Base-by-base conservation (phyloP, 257 asterid species). In the Primulina eburnea region DNA sequence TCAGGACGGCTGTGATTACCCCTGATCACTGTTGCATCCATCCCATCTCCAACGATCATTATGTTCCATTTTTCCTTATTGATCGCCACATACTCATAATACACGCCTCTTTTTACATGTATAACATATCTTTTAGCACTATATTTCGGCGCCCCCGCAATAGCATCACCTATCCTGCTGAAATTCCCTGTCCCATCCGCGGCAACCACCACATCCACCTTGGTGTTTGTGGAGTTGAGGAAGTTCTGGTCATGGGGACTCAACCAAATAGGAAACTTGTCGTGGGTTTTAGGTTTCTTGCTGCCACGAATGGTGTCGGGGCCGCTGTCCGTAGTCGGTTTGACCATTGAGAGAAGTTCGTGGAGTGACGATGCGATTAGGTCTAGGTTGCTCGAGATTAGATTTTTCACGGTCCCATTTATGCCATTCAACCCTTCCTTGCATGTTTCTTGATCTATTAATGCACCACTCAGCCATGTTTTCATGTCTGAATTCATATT, bases 21-120 rank as follows among this genome's bases (percentile, higher is more conserved):
- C 4, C 86, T 59, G 52, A 88, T 76, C 26, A 88, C 70, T 0
- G 95, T 86, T 32, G 12, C 87, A 65, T 83, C 75, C 9, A 81
- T 64, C 7, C 90, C 95, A 43, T 88, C 95, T 67, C 95, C 95
- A 2, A 88, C 65, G 84, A 88, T 71, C 88, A 84, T 79, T 26
- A 88, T 76, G 57, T 84, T 86, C 89, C 84, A 78, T 69, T 86
- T 86, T 72, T 83, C 78, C 82, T 84, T 86, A 1, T 79, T 29
- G 5, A 88, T 81, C 71, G 81, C 83, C 62, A 88, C 89, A 68
- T 88, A 81, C 24, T 88, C 95, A 50, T 69, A 78, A 47, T 88
- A 88, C 20, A 88, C 82, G 0, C 92, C 95, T 67, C 50, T 77
- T 81, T 86, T 88, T 0, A 88, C 34, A 63, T 84, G 77, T n/a